phyloP scores from a whole-genome alignment of 305 asterid genomes.

The Fraxinus paxiana region DNA sequence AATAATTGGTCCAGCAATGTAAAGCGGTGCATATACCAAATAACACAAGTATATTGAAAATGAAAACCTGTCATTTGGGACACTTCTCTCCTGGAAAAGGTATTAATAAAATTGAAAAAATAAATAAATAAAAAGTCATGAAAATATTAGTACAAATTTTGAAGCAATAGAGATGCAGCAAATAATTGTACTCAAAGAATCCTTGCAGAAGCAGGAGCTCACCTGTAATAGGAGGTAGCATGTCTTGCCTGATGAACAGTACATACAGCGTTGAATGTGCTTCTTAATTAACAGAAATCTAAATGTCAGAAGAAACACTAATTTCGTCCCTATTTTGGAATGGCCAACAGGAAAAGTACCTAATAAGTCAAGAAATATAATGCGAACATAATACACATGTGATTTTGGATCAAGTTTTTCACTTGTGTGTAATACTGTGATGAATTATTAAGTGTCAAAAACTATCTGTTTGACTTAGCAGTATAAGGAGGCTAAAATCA shows the following conservation, averaged over 20 bases:
- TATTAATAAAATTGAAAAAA: slow-evolving; percentile 15
- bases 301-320: slow-evolving; percentile 11
- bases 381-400: not conserved
- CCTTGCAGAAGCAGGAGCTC: slow-evolving; percentile 25
- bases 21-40: slow-evolving; percentile 86
- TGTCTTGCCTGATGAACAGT: slow-evolving; percentile 74
- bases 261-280: slow-evolving; percentile 68
- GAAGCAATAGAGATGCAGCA: slow-evolving; percentile 13
- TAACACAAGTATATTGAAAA: slow-evolving; percentile 74
- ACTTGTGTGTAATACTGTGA: slow-evolving; percentile 8
- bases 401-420: slow-evolving; percentile 4
- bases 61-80: slow-evolving; percentile 58
- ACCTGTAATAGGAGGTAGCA: slow-evolving; percentile 92
- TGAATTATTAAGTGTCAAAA: not conserved
- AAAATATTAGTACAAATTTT: not conserved
- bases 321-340: slow-evolving; percentile 18
- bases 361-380: not conserved
- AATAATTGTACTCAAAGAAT: slow-evolving; percentile 17
- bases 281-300: slow-evolving; percentile 46
- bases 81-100: slow-evolving; percentile 69
- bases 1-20: slow-evolving; percentile 94
- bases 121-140: not conserved
- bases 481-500: slow-evolving; percentile 18
- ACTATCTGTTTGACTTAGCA: not conserved
- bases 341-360: slow-evolving; percentile 13